These are phyloP conservation scores for Magnusiomyces starmeri DNA, from an alignment of 1,139 yeast genomes.

Conservation along the genomic window DNA sequence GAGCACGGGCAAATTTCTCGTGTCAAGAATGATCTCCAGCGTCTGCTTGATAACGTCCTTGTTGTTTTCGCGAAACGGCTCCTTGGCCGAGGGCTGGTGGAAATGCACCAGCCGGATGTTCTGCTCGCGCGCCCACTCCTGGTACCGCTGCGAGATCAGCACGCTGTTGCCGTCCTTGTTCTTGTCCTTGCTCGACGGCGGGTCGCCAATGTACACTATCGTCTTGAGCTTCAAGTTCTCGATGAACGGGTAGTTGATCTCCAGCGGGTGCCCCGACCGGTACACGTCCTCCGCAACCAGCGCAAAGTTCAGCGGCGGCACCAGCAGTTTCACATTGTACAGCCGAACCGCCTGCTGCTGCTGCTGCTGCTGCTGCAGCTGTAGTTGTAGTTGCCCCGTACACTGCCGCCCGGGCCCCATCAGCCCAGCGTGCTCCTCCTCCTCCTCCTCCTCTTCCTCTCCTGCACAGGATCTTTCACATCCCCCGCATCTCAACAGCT, in stretches of 20 bases:
- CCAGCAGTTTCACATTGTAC: slow-evolving; percentile 31
- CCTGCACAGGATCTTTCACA: too few relatives aligned
- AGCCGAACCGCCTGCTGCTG: neutral
- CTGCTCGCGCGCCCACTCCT: slow-evolving; percentile 50
- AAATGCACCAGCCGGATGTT: slow-evolving; percentile 57
- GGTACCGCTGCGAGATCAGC: slow-evolving; percentile 42
- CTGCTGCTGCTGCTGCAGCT: too few relatives aligned
- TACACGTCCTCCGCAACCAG: slow-evolving; percentile 82
- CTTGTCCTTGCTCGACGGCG: slow-evolving; percentile 38
- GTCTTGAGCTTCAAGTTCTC: slow-evolving; percentile 63
- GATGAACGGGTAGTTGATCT: slow-evolving; percentile 71
- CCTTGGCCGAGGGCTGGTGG: slow-evolving; percentile 63
- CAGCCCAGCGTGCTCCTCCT: too few relatives aligned
- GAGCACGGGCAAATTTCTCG: slow-evolving; percentile 73
- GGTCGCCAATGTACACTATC: slow-evolving; percentile 69
- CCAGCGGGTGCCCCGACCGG: slow-evolving; percentile 91
- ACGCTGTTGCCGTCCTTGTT: slow-evolving; percentile 34
- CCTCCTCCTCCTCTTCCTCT: too few relatives aligned
- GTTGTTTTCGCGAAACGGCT: slow-evolving; percentile 58
- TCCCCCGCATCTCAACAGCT: too few relatives aligned
- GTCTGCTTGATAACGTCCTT: slow-evolving; percentile 54
- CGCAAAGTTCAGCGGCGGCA: slow-evolving; percentile 88
- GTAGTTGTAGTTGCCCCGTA: too few relatives aligned
- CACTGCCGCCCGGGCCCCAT: too few relatives aligned
- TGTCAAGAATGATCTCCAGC: slow-evolving; percentile 55